Base-by-base conservation (phyloP, 768 basidiomycete species). In the Auriscalpium vulgare region DNA sequence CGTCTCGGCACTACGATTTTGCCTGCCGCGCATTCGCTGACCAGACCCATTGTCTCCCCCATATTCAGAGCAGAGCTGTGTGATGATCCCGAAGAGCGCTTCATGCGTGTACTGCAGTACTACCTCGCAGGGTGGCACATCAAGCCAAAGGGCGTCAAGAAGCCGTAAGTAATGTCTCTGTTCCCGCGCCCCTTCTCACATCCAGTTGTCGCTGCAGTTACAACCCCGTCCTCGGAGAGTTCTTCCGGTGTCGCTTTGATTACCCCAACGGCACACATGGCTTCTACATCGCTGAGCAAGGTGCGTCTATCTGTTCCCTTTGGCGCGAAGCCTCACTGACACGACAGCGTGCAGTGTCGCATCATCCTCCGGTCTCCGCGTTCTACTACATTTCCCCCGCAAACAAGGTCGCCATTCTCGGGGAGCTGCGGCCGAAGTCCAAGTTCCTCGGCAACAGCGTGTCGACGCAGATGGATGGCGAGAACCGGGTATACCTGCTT, bases 51-150 rank as follows among this genome's bases (percentile, higher is more conserved):
- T 29, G 2, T 29, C 54, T 37, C 51, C 56, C 51, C 50, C 62
- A 56, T 55, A 21, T 36, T 23, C 63, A 95, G 95, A 43, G 88
- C 90, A 47, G 91, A 90, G 61, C 68, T 82, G n/a, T 84, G 82
- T 66, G 76, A 79, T 43, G 85, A 92, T 65, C 82, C 91, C 36
- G 88, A 95, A 68, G 94, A 95, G 67, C 78, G 97, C 46, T 97
- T 97, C 69, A 79, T 95, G 60, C 81, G 84, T 50, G 92, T 98
- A 1, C 78, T 97, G 37, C 87, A 89, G 59, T 97, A 95, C 69
- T 99, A 97, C 69, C 85, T 99, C 48, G 87, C 91, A n/a, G 97
- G 97, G 21, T 99, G 97, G 97, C 97, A 98, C 72, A 95, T 97
- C 75, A 97, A 97, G 72, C 95, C 97, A 62, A 95, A 90, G 74